Base-by-base conservation (phyloP, 73 alveolate species). In the Breviolum minutum region DNA sequence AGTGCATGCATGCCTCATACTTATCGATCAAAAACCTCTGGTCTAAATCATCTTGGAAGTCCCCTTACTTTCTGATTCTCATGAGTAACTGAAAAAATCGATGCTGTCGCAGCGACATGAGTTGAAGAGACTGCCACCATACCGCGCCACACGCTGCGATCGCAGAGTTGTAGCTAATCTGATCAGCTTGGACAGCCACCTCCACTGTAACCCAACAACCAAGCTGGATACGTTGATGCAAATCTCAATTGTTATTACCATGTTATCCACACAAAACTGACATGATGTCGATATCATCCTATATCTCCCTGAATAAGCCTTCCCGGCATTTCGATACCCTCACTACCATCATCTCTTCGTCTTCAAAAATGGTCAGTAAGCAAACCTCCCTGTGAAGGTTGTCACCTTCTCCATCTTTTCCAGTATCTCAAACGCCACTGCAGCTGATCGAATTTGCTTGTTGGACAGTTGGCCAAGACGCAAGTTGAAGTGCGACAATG, bases 71-170 rank as follows among this genome's bases (percentile, higher is more conserved):
- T 40, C 54, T 40, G 54, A 40, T 40, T 40, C 54, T 40, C 54
- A 40, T 40, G 54, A 40, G 54, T 40, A 40, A 40, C 54, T 73
- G 40, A 13, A 71, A n/a, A 8, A 1, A 17, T 22, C 30, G 48
- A 71, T 17, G 63, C 19, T 17, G 69, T 80, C 88, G 76, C 40
- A 60, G 92, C 26, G 61, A 40, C 92, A 83, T 26, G 61, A 83
- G 48, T 8, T 83, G 73, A 83, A 83, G 92, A 24, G 92, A 83
- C 4, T 83, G 92, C 92, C 61, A 61, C 92, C 92, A 83, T 26
- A 61, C 40, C 14, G 92, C 73, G 29, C 90, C 26, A 70, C 90
- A 8, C 48, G 90, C 90, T 7, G 40, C 14, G 69, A 60, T 40
- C 8, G 70, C 90, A 54, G 70, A 60, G 90, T 60, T 81, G 48